Percentiles rank a stretch among this genome's conserved stretches.
Evolutionary conservation across 2,329 filamentous ascomycete species (phyloP).

Genomic region (Fonsecaea pugnacius): DNA sequence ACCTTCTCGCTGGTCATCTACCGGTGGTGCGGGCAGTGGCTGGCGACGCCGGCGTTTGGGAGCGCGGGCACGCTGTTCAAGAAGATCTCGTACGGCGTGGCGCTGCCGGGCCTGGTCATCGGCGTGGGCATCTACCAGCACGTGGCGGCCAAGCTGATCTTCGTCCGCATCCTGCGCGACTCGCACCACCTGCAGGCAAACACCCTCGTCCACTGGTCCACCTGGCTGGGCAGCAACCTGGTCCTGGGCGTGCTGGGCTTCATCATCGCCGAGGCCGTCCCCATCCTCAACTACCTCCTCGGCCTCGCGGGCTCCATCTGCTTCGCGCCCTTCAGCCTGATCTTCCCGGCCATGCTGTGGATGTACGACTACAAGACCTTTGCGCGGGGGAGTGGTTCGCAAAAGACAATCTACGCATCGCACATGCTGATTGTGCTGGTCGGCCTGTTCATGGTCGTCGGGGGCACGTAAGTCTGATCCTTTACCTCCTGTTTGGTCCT

Average conservation of each 20-base stretch:
- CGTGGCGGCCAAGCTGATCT: slow-evolving; percentile 59
- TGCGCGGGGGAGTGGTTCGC: slow-evolving; percentile 43
- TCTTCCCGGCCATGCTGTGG: slow-evolving; percentile 58
- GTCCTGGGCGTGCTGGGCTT: slow-evolving; percentile 41
- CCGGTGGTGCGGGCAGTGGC: slow-evolving; percentile 52
- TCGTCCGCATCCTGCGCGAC: slow-evolving; percentile 59
- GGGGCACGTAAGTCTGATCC: slow-evolving; percentile 48
- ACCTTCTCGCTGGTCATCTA: slow-evolving; percentile 51
- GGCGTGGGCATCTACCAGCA: slow-evolving; percentile 40
- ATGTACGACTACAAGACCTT: slow-evolving; percentile 51
- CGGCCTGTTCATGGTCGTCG: slow-evolving; percentile 54
- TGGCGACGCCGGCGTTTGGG: slow-evolving; percentile 55
- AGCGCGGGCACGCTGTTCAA: slow-evolving; percentile 51
- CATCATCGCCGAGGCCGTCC: slow-evolving; percentile 58
- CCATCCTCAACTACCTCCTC: slow-evolving; percentile 61
- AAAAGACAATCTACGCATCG: slow-evolving; percentile 47
- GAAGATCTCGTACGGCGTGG: slow-evolving; percentile 52
- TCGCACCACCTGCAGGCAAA: slow-evolving; percentile 59
- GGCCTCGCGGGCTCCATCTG: slow-evolving; percentile 56
- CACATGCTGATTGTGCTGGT: slow-evolving; percentile 52
- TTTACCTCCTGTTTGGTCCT: neutral
- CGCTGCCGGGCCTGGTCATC: slow-evolving; percentile 43
- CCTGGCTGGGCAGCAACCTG: slow-evolving; percentile 55
- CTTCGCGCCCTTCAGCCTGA: slow-evolving; percentile 57
- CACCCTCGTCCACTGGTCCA: slow-evolving; percentile 56